Base-by-base conservation (phyloP, 1,284 basidiomycete genomes). In the Flammula alnicola region DNA sequence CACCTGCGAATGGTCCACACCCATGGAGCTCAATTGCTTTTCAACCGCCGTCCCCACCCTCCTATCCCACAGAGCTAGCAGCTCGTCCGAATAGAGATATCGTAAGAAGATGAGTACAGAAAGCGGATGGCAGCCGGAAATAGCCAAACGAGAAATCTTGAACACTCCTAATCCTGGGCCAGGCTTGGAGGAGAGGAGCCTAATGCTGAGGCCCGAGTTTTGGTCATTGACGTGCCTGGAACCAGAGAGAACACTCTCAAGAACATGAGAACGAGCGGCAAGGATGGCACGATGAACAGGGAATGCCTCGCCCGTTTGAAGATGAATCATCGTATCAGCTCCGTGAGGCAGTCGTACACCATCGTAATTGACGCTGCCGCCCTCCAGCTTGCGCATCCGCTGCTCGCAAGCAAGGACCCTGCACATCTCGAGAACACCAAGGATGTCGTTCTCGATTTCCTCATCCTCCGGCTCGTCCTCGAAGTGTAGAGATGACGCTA, bases 11-110 rank as follows among this genome's bases (percentile, higher is more conserved):
- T 70, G 60, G 63, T 84, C 84, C 49, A 88, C 73, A 25, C 77
- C 61, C 4, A 61, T 12, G n/a, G 17, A 44, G 3, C 48, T 33
- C 30, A 81, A 72, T 42, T 74, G 65, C 3, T 63, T 63, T 36
- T 75, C 73, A 2, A 57, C 41, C 3, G 73, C 68, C 1, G 72
- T 62, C 1, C 75, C 73, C 8, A 98, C 76, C 9, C 93, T 84
- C 9, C 79, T 76, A 62, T 98, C 95, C 93, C 94, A 97, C 5
- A 96, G 65, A 0, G 93, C 83, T 5, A 91, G 77, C 0, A 95
- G 67, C 22, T 87, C 80, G 65, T 98, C 95, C 2, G 91, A 83
- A 71, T 98, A 98, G 9, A 98, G 65, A 64, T 96, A 98, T 39
- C 88, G 80, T 12, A 97, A 66, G 5, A 98, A 73, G 19, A 98